These are phyloP conservation scores for Fusarium papillatum DNA, from an alignment of 2,329 filamentous ascomycete species.

Conservation along the genomic window DNA sequence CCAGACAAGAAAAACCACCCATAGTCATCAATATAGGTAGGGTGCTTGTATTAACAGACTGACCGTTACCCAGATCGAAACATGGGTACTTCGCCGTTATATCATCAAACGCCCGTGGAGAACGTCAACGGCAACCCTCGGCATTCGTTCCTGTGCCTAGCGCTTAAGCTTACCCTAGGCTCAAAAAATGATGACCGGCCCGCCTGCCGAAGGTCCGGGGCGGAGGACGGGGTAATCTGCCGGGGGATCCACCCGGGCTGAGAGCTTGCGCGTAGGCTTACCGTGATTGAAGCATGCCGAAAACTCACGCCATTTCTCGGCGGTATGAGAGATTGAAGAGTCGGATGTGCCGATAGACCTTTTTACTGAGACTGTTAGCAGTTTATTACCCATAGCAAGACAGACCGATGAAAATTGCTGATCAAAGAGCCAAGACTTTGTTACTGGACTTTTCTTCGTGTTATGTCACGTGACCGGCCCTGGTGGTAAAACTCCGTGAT, in stretches of 20 bases:
- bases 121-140: background rate
- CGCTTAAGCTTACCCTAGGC: background rate
- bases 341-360: background rate
- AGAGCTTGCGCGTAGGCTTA: background rate
- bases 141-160: background rate
- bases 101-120: no score
- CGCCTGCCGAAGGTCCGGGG: conserved; percentile 1
- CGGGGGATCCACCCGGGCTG: background rate
- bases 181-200: background rate
- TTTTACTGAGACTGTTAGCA: background rate
- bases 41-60: no score
- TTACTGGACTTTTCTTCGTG: background rate
- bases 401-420: background rate
- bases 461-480: background rate
- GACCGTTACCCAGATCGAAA: no score
- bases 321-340: background rate
- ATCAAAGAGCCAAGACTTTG: background rate
- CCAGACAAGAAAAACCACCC: no score
- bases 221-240: background rate
- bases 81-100: no score
- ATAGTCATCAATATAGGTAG: no score
- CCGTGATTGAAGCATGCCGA: background rate
- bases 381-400: background rate
- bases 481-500: background rate
- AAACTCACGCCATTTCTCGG: background rate